Evolutionary conservation across 164 flowering plant genomes (phyloP), one percentile per base, ranked within the genome.

Genomic region (Vitis rotundifolia): DNA sequence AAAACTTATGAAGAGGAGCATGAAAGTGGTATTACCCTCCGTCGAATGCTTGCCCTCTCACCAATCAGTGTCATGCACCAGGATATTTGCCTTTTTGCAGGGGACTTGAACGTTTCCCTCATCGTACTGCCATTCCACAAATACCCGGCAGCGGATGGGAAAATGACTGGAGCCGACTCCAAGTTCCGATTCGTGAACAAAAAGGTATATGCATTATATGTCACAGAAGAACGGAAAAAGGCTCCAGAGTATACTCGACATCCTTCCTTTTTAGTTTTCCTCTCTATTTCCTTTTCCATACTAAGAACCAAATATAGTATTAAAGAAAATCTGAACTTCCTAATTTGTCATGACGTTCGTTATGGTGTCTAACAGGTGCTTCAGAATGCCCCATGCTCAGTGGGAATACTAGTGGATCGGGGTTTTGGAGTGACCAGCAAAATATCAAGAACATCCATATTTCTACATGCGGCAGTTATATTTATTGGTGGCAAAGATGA

Each of bases 401-500:
- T 90, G 12, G 97, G 92, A 31, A 87, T 92, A 55, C 81, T 92
- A 0, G 97, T 92, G 18, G 93, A 92, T 74, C 69, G 92, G 5
- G 91, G 89, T 1, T 71, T 83, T 2, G 88, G 92, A 18, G 14
- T 44, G 50, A 69, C 66, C 1, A 72, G 59, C 28, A 72, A 61
- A 5, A 76, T 81, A 37, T 73, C 89, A 55, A 68, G 55, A 49
- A 61, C 86, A 0, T 9, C 26, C 1, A 55, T 67, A 14, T 65
- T 80, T 2, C 62, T 80, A 1, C 73, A 77, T 1, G 84, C 83
- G 10, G 92, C 85, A 0, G 85, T 87, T 9, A 84, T 91, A 15
- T 91, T 93, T 82, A 85, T 93, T 10, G 93, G 94, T 0, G 98
- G 98, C n/a, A 81, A 78, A 57, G 97, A 93, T 49, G 98, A 93